A percentile compares a stretch with the other conserved stretches of the same genome.
Evolutionary conservation across 2,329 filamentous ascomycete species (phyloP).

Genomic region (Nemania sp.): DNA sequence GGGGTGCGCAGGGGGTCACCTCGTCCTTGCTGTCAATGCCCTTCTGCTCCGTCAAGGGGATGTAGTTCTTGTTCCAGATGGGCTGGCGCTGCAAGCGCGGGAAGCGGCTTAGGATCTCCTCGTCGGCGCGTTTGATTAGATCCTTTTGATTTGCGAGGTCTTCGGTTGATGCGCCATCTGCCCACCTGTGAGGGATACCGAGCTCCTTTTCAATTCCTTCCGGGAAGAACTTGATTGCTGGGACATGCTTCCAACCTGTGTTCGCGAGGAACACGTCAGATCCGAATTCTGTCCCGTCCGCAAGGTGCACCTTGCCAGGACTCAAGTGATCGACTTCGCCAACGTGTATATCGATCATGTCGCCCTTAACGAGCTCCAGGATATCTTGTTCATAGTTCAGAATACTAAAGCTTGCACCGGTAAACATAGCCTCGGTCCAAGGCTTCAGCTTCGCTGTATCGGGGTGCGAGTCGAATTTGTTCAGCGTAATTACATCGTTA

Average conservation of each 20-base stretch:
- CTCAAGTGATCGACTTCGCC: constrained; percentile 66
- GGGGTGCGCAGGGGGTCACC: constrained; percentile 40
- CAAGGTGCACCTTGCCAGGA: constrained; percentile 58
- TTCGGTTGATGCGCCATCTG: constrained; percentile 44
- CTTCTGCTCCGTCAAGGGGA: constrained; percentile 59
- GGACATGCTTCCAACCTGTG: constrained; percentile 66
- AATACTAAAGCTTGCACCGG: constrained; percentile 68
- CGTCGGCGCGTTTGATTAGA: constrained; percentile 58
- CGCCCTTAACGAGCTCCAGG: constrained; percentile 65
- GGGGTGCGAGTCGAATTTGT: constrained; percentile 66
- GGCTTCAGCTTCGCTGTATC: constrained; percentile 67
- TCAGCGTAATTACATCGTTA: constrained; percentile 65
- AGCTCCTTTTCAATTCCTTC: constrained; percentile 57
- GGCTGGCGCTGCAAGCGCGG: constrained; percentile 62
- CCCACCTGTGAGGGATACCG: constrained; percentile 57
- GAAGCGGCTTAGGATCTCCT: constrained; percentile 62
- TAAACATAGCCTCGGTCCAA: constrained; percentile 64
- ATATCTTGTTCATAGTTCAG: constrained; percentile 70
- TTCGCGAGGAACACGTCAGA: constrained; percentile 66
- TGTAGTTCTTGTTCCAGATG: constrained; percentile 53
- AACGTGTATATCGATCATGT: constrained; percentile 65
- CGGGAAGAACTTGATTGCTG: constrained; percentile 59
- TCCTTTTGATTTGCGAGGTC: constrained; percentile 55
- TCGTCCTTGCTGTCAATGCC: constrained; percentile 51
- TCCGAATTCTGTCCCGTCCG: constrained; percentile 56